Base-by-base conservation (phyloP, 2,329 filamentous ascomycete species). In the Nemania sp. region DNA sequence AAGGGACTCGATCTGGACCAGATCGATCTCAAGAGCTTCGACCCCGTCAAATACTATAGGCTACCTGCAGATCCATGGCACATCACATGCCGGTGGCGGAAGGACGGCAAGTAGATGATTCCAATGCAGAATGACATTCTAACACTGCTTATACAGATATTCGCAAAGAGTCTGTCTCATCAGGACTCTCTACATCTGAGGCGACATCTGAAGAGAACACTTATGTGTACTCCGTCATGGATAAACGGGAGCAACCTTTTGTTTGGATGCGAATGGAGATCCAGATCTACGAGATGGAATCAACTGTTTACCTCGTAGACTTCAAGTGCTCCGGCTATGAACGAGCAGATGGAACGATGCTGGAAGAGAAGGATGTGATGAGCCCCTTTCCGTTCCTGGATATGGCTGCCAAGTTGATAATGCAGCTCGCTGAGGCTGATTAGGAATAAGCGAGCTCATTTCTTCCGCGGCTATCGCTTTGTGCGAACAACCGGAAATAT, bases 291-390 rank as follows among this genome's bases (percentile, higher is more conserved):
- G 88, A 91, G 68, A 91, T 97, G 77, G 93, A 97, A 71, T 85
- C 86, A 53, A 88, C 90, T 50, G 93, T 94, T 61, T 97, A 93
- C 72, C 86, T 99, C 59, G 94, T 99, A 43, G 94, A 99, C 71
- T 99, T 99, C 79, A 97, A 97, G 71, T 97, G 93, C 71, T 92
- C 94, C 12, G 94, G 94, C 17, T 99, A 99, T 73, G 94, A 99
- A 75, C 90, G 81, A 41, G 68, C 77, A 11, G 79, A 94, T 50
- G 87, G 93, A 43, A 84, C 87, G 61, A 76, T 88, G 45, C 76
- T 91, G 45, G 91, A 94, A 66, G 91, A 97, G 75, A 97, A 97
- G 80, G 89, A 96, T 67, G 91, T 96, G 59, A 93, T 91, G 39
- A 95, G 90, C 69, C 91, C 94, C 23, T 97, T 96, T 72, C 93